These are phyloP conservation scores for Paspalum notatum DNA, from an alignment of 176 grass and related monocot genomes.

Conservation along the genomic window DNA sequence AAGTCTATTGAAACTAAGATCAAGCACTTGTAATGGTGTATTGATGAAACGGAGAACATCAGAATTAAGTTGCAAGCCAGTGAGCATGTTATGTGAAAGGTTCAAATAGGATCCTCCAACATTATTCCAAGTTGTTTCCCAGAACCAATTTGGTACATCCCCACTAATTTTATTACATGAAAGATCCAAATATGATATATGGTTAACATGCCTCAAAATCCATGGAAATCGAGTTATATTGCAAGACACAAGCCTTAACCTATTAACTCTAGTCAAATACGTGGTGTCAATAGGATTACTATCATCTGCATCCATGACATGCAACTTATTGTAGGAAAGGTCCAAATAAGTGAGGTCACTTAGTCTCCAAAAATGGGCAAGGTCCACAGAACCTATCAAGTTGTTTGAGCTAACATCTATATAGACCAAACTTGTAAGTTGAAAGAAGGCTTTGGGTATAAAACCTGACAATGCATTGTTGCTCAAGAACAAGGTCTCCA, in stretches of 20 bases:
- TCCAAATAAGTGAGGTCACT: background rate
- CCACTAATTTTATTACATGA: conserved; percentile 37
- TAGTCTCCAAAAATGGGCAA: conserved; percentile 1
- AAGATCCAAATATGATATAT: conserved; percentile 6
- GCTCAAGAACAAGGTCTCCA: too few relatives aligned
- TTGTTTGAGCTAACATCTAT: background rate
- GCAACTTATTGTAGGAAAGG: conserved; percentile 42
- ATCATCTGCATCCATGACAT: conserved; percentile 16
- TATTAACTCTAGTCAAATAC: background rate
- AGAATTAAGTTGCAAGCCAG: background rate
- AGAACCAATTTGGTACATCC: conserved; percentile 29
- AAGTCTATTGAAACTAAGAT: conserved; percentile 43
- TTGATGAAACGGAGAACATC: too few relatives aligned
- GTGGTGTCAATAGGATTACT: too few relatives aligned
- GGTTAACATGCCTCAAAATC: background rate
- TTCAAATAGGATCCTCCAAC: background rate
- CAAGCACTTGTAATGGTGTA: background rate
- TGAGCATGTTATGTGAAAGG: conserved; percentile 31
- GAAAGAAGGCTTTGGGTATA: conserved; percentile 1
- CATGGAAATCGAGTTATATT: conserved; percentile 22
- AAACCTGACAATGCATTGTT: background rate
- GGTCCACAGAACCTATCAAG: background rate
- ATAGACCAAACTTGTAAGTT: background rate
- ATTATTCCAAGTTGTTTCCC: too few relatives aligned
- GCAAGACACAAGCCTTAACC: conserved; percentile 17